Conservation (phyloP, 306 rosid genomes). For the Fragaria iinumae region DNA sequence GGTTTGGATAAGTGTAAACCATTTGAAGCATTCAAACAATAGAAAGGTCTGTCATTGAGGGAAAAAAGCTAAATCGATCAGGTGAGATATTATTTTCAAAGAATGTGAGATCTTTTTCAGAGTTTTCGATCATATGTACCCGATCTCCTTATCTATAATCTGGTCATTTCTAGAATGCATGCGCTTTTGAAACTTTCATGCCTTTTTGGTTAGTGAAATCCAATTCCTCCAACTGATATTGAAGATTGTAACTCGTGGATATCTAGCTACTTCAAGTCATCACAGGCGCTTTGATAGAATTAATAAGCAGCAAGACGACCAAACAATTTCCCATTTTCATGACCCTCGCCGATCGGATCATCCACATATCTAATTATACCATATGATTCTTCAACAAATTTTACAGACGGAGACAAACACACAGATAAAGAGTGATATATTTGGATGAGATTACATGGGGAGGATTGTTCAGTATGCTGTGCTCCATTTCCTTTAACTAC, state of each 20-base stretch:
- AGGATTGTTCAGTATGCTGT: background rate
- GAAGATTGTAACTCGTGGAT: background rate
- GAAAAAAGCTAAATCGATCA: too few relatives aligned
- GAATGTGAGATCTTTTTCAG: background rate
- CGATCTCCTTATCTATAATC: background rate
- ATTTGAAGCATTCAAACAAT: conserved; percentile 7
- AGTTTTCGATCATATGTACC: background rate
- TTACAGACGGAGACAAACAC: background rate
- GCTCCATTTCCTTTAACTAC: background rate
- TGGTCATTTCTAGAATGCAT: background rate
- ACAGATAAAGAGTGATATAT: background rate
- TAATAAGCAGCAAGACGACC: too few relatives aligned
- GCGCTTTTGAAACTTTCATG: background rate
- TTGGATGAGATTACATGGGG: background rate
- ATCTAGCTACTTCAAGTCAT: background rate
- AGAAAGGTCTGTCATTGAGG: too few relatives aligned
- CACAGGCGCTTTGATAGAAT: background rate
- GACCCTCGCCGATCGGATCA: background rate
- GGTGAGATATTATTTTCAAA: conserved; percentile 1
- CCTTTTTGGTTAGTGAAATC: background rate
- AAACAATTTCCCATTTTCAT: background rate
- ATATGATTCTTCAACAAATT: background rate
- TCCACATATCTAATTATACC: background rate
- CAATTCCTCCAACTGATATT: background rate
- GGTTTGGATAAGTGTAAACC: background rate